Conservation (phyloP, 1,284 basidiomycete species). For the Sparassis latifolia region DNA sequence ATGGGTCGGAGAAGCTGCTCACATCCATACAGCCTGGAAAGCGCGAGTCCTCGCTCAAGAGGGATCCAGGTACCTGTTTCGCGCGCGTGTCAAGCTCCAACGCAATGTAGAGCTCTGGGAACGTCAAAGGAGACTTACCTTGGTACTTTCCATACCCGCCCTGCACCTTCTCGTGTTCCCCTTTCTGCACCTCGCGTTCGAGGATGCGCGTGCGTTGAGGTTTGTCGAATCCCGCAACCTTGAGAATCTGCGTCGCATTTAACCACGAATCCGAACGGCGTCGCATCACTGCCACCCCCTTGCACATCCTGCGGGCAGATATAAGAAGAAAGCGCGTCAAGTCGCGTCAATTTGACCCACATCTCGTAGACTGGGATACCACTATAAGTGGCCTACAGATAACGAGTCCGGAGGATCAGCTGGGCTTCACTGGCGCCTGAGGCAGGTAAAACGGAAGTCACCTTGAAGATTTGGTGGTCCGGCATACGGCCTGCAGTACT, state of each 20-base stretch:
- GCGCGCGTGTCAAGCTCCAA: too few relatives aligned
- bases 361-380: slow-evolving; percentile 86
- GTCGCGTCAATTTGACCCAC: slow-evolving; percentile 42
- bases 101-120: background rate
- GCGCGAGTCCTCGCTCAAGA: slow-evolving; percentile 79
- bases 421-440: slow-evolving; percentile 3
- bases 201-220: slow-evolving; percentile 96
- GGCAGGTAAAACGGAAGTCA: slow-evolving; percentile 17
- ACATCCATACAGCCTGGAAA: slow-evolving; percentile 94
- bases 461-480: slow-evolving; percentile 79
- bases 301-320: slow-evolving; percentile 74
- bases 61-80: slow-evolving; percentile 95
- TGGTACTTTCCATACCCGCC: slow-evolving; percentile 99
- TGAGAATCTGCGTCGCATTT: slow-evolving; percentile 99
- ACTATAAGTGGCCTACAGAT: slow-evolving; percentile 72
- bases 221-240: slow-evolving; percentile 99
- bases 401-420: slow-evolving; percentile 5
- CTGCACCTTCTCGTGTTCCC: slow-evolving; percentile 98
- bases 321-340: slow-evolving; percentile 23
- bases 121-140: slow-evolving; percentile 48
- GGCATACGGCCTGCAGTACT: slow-evolving; percentile 41
- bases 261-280: slow-evolving; percentile 94
- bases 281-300: slow-evolving; percentile 96
- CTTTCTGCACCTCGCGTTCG: slow-evolving; percentile 98
- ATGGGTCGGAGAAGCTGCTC: slow-evolving; percentile 87